Conservation (phyloP, 202 grass and related monocot species). For the Zoysia matrella region DNA sequence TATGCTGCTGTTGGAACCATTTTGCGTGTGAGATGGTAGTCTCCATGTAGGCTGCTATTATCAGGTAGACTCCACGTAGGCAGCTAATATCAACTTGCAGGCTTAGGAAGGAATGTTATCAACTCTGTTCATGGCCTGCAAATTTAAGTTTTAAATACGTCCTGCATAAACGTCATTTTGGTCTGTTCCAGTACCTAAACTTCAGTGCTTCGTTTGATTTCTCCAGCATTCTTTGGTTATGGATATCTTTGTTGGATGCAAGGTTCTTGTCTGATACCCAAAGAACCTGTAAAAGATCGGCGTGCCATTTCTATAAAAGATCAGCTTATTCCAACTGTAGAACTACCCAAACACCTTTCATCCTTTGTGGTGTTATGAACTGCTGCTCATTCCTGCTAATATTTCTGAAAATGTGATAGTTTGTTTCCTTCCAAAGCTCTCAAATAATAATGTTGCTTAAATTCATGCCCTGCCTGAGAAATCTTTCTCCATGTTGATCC, state of each 20-base stretch:
- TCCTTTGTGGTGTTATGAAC: neutral
- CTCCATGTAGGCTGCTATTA: neutral
- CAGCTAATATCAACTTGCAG: too few species aligned
- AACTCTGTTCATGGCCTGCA: neutral
- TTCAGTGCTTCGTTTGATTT: neutral
- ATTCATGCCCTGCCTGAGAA: neutral
- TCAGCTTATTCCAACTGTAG: neutral
- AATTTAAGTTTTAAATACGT: neutral
- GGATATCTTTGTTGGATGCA: neutral
- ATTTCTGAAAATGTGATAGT: neutral
- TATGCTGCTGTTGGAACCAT: neutral
- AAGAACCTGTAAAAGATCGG: too few species aligned
- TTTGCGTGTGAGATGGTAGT: neutral
- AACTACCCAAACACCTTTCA: neutral
- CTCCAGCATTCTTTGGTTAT: neutral
- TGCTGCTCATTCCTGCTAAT: neutral
- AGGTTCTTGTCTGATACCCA: neutral
- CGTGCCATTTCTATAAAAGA: neutral
- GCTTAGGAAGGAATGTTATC: neutral
- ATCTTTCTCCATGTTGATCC: neutral
- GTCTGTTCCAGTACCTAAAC: neutral
- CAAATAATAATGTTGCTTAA: neutral
- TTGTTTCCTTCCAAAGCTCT: neutral
- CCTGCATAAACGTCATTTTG: neutral
- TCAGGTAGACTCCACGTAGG: too few species aligned